phyloP scores from a whole-genome alignment of 2,329 filamentous ascomycete genomes.

The Pestalotiopsis sp. region DNA sequence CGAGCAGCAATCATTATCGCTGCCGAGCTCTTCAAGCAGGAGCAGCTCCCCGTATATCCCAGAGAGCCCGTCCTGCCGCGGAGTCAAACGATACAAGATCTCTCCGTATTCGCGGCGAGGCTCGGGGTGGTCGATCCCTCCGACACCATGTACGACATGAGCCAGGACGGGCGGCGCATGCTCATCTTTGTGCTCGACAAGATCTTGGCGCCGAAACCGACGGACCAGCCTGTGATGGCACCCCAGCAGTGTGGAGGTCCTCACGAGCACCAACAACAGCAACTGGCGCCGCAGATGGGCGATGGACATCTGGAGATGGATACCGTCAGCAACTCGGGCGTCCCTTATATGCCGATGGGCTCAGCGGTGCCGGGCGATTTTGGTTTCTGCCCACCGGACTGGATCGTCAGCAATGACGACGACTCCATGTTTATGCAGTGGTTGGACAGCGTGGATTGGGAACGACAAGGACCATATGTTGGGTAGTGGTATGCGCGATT shows the following conservation, averaged over 20 bases:
- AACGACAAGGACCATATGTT: conserved; percentile 20
- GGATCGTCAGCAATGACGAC: conserved; percentile 32
- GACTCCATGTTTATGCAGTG: conserved; percentile 35
- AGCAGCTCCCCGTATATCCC: conserved; percentile 35
- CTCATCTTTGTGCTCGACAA: conserved; percentile 37
- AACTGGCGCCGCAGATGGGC: background rate
- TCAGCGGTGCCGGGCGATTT: conserved; percentile 25
- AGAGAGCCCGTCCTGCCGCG: conserved; percentile 34
- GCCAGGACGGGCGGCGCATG: conserved; percentile 36
- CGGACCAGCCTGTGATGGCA: conserved; percentile 16
- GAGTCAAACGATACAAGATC: conserved; percentile 38
- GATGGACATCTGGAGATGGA: conserved; percentile 19
- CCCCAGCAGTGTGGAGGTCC: conserved; percentile 16
- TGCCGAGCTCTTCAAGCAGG: conserved; percentile 37
- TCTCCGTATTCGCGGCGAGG: conserved; percentile 36
- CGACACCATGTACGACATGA: conserved; percentile 32
- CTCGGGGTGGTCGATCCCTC: conserved; percentile 32
- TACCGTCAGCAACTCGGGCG: conserved; percentile 16
- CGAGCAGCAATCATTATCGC: conserved; percentile 37
- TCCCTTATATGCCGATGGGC: conserved; percentile 20
- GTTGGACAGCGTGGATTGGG: conserved; percentile 37
- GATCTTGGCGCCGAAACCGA: conserved; percentile 28
- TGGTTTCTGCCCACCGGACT: conserved; percentile 29
- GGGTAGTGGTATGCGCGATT: background rate
- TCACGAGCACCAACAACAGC: background rate